phyloP scores from a whole-genome alignment of 768 basidiomycete species.

The Gymnopilus junonius region DNA sequence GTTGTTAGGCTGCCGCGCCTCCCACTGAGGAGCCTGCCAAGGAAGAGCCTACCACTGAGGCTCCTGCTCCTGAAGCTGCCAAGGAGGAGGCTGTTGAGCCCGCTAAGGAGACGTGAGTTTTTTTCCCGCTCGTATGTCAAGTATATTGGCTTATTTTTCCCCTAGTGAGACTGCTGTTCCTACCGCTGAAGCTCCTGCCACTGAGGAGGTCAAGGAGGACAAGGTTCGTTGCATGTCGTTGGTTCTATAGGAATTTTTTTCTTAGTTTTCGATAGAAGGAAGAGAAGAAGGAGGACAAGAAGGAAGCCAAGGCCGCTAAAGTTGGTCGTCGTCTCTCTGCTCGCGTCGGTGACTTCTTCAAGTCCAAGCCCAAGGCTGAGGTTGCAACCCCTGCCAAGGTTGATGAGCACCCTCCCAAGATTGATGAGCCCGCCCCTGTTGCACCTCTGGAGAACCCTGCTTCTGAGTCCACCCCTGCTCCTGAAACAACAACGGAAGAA shows the following conservation, averaged over 20 bases:
- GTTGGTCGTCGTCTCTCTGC: slow-evolving; percentile 84
- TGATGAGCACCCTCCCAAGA: slow-evolving; percentile 87
- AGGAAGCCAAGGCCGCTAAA: slow-evolving; percentile 57
- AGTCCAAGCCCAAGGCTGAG: slow-evolving; percentile 69
- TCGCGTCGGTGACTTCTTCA: slow-evolving; percentile 85
- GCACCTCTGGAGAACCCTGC: slow-evolving; percentile 86
- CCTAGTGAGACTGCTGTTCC: slow-evolving; percentile 33
- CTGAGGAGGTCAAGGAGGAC: slow-evolving; percentile 60
- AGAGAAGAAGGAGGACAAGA: slow-evolving; percentile 55
- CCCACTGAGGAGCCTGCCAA: slow-evolving; percentile 50
- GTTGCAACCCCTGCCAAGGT: slow-evolving; percentile 77
- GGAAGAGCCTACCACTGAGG: slow-evolving; percentile 47
- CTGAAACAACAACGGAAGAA: slow-evolving; percentile 45
- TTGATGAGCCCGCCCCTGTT: slow-evolving; percentile 81
- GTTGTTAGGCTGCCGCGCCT: slow-evolving; percentile 39
- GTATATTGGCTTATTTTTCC: not conserved
- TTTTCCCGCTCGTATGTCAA: not conserved
- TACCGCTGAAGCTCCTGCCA: slow-evolving; percentile 50
- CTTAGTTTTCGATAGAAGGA: slow-evolving; percentile 27
- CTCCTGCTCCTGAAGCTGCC: slow-evolving; percentile 56
- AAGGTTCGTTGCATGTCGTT: slow-evolving; percentile 43
- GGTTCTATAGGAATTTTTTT: not conserved
- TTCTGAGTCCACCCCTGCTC: slow-evolving; percentile 44
- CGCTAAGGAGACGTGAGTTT: slow-evolving; percentile 72
- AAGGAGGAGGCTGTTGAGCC: slow-evolving; percentile 73